Conservation (phyloP, 2,329 filamentous ascomycete genomes). For the Sclerotinia nivalis region DNA sequence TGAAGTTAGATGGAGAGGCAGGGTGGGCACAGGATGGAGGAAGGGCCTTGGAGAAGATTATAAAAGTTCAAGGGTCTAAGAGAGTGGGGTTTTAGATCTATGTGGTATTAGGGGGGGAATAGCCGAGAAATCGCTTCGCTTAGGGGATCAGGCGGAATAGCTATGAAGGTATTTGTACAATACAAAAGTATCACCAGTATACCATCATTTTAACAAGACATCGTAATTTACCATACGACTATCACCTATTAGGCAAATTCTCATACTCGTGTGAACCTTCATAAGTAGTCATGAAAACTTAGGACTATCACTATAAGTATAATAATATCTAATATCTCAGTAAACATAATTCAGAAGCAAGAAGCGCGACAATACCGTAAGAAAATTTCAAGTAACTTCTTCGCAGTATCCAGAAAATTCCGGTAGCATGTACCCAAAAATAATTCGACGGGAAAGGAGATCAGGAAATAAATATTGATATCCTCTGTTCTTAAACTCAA, state of each 20-base stretch:
- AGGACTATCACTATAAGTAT: neutral
- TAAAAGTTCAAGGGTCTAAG: conserved; percentile 34
- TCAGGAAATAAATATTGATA: too few species aligned
- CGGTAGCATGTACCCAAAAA: too few species aligned
- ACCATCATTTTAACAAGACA: neutral
- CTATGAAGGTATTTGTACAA: neutral
- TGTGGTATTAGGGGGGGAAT: neutral
- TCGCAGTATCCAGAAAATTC: neutral
- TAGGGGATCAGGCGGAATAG: neutral
- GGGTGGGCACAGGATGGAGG: conserved; percentile 61
- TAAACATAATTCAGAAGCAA: too few species aligned
- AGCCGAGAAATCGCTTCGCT: conserved; percentile 13
- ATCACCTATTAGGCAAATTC: neutral
- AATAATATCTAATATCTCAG: neutral
- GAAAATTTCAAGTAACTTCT: neutral
- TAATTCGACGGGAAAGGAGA: too few species aligned
- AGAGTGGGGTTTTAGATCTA: neutral
- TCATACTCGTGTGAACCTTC: too few species aligned
- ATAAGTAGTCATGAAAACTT: neutral
- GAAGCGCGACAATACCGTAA: neutral
- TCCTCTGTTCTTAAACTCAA: too few species aligned
- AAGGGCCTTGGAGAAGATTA: conserved; percentile 57
- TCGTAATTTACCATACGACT: neutral
- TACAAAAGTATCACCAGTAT: neutral
- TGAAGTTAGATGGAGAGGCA: conserved; percentile 47